Conservation (phyloP, 2,329 filamentous ascomycete genomes). For the Cladophialophora bantiana region DNA sequence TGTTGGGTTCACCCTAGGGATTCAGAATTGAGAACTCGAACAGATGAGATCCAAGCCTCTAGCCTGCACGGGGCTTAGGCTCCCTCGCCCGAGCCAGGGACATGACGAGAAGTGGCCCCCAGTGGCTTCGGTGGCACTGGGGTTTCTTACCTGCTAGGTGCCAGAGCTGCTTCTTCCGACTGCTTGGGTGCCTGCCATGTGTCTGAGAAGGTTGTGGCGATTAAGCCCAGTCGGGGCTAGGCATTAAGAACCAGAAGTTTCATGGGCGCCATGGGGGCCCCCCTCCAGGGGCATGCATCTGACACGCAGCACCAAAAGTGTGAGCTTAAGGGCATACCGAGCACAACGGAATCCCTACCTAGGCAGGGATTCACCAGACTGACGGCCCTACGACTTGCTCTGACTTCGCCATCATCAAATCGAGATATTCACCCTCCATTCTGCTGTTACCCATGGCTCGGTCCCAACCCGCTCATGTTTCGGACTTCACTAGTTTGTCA, state of each 20-base stretch:
- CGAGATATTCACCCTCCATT: neutral
- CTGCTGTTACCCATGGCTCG: constrained; percentile 3
- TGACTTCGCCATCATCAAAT: constrained; percentile 12
- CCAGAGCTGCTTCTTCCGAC: constrained; percentile 12
- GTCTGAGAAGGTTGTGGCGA: constrained; percentile 13
- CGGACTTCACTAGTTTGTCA: constrained; percentile 31
- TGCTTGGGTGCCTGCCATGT: constrained; percentile 13
- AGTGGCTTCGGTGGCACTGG: constrained; percentile 22
- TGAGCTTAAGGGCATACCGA: neutral
- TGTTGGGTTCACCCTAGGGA: constrained; percentile 18
- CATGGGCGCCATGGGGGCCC: constrained; percentile 5
- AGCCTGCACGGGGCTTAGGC: constrained; percentile 13
- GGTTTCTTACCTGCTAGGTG: constrained; percentile 4
- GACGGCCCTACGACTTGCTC: neutral
- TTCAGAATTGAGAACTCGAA: constrained; percentile 22
- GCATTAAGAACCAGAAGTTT: constrained; percentile 21
- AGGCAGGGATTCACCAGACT: neutral
- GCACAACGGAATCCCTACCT: neutral
- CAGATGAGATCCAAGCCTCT: constrained; percentile 18
- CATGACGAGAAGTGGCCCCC: constrained; percentile 5
- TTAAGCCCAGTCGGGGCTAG: constrained; percentile 20
- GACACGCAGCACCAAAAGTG: neutral
- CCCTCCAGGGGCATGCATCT: constrained; percentile 5
- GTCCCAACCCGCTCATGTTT: constrained; percentile 27
- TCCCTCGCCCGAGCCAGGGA: constrained; percentile 10